Conservation (phyloP, 306 rosid species). For the Ceratonia siliqua region DNA sequence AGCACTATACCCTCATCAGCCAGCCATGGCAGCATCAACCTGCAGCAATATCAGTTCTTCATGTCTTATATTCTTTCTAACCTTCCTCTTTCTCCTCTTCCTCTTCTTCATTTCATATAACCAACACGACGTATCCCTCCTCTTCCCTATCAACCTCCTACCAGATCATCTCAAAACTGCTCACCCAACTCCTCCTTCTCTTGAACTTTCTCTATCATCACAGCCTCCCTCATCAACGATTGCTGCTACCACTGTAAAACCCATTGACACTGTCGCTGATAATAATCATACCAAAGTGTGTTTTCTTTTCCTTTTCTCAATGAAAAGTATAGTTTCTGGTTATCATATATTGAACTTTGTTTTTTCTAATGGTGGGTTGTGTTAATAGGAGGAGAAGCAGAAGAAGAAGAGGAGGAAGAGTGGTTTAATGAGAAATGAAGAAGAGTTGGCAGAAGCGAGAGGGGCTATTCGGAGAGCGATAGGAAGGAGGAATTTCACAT, state of each 20-base stretch:
- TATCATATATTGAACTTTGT: neutral
- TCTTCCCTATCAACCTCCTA: conserved; percentile 13
- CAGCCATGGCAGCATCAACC: conserved; percentile 17
- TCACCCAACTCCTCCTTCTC: neutral
- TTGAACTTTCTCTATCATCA: neutral
- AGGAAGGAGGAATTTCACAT: conserved; percentile 41
- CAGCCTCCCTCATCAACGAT: neutral
- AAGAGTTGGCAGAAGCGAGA: conserved; percentile 58
- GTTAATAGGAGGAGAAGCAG: conserved; percentile 2
- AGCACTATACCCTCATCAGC: neutral
- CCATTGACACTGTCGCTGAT: neutral
- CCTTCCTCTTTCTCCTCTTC: conserved; percentile 24
- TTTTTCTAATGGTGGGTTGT: neutral
- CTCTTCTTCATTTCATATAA: neutral
- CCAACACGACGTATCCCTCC: neutral
- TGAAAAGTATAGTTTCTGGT: neutral
- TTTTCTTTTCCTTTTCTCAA: neutral
- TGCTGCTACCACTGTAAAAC: neutral
- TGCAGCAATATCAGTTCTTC: neutral
- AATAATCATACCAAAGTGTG: conserved; percentile 28
- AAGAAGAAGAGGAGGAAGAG: conserved; percentile 15
- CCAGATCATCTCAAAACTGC: conserved; percentile 2
- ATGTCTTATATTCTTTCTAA: conserved; percentile 24
- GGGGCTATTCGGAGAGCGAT: conserved; percentile 47
- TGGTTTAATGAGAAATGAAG: conserved; percentile 45